phyloP scores from a whole-genome alignment of 164 flowering plant species.

The Kalanchoe fedtschenkoi region DNA sequence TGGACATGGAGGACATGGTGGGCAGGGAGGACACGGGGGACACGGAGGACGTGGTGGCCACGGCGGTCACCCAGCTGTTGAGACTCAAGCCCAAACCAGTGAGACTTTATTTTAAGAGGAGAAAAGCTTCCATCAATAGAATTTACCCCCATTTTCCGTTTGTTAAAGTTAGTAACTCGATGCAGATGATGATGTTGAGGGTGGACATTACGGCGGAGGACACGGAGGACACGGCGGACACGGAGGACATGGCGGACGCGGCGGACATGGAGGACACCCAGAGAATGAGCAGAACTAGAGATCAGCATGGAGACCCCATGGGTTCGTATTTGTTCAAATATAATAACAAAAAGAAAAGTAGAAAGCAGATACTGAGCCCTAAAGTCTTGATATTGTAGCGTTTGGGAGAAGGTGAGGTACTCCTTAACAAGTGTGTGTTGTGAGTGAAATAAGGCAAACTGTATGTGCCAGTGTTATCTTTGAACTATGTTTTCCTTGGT shows the following conservation, averaged over 20 bases:
- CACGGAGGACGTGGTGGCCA: no score
- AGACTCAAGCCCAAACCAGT: neutral
- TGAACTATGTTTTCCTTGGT: no score
- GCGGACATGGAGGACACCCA: neutral
- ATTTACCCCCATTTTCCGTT: neutral
- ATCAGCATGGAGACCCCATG: neutral
- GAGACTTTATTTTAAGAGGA: neutral
- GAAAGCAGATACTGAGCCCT: neutral
- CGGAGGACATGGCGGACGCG: neutral
- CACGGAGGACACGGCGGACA: neutral
- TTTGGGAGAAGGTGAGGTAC: no score
- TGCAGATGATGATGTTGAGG: neutral
- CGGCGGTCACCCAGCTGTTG: constrained; percentile 1
- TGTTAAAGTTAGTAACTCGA: neutral
- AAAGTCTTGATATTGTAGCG: no score
- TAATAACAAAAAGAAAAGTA: neutral
- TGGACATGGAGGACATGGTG: neutral
- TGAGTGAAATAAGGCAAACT: constrained; percentile 6
- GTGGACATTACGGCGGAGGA: neutral
- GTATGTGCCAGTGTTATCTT: neutral
- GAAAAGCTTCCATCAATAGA: neutral
- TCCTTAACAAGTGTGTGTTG: constrained; percentile 2
- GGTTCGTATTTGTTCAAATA: neutral
- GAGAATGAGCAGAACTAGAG: constrained; percentile 1
- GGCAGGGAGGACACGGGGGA: no score